Conservation (phyloP, 2,329 filamentous ascomycete genomes). For the Coleophoma cylindrospora region DNA sequence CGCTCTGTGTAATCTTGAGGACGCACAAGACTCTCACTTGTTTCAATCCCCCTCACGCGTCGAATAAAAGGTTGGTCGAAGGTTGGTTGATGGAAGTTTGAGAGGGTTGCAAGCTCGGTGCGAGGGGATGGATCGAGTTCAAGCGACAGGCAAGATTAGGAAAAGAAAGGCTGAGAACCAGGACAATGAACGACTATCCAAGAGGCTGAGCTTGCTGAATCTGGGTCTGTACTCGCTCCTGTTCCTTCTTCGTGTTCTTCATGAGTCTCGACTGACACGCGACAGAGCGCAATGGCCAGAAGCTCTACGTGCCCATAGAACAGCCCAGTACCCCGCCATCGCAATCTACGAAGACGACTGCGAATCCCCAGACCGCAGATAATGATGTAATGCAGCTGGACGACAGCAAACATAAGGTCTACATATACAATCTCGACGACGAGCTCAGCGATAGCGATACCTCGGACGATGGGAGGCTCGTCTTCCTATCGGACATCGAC, state of each 20-base stretch:
- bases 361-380: conserved; percentile 10
- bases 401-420: conserved; percentile 78
- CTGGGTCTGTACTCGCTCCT: conserved; percentile 53
- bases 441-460: conserved; percentile 70
- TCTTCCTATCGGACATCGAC: conserved; percentile 83
- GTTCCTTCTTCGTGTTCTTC: conserved; percentile 5
- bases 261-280: conserved; percentile 14
- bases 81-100: conserved; percentile 1
- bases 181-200: conserved; percentile 71
- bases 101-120: conserved; percentile 6
- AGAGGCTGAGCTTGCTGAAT: conserved; percentile 77
- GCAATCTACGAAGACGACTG: conserved; percentile 14
- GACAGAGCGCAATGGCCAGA: conserved; percentile 56
- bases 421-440: conserved; percentile 85
- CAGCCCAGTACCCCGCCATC: conserved; percentile 31
- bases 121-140: conserved; percentile 21
- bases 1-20: too few relatives aligned
- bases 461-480: conserved; percentile 53
- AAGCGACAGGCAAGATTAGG: conserved; percentile 22
- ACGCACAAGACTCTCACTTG: too few relatives aligned
- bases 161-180: conserved; percentile 58
- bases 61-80: conserved; percentile 14
- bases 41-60: too few relatives aligned
- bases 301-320: conserved; percentile 63
- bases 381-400: conserved; percentile 77